Conservation (phyloP, 352 stramenopile species). For the Phytophthora melonis region DNA sequence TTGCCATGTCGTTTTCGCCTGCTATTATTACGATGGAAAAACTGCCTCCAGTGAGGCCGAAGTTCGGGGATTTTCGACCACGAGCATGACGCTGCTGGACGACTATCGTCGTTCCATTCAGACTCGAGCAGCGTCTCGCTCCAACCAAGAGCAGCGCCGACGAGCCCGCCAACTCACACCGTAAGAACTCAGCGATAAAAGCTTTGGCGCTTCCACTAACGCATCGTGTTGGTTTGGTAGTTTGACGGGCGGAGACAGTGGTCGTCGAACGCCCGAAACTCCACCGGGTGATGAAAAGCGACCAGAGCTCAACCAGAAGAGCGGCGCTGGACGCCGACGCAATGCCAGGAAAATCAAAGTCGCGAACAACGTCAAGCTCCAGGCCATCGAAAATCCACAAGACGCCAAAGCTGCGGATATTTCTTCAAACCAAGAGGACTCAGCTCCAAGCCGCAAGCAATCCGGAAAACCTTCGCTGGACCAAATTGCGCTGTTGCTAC, state of each 20-base stretch:
- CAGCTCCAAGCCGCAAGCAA: conserved; percentile 7
- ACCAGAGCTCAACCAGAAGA: conserved; percentile 1
- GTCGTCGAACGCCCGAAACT: conserved; percentile 32
- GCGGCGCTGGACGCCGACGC: conserved; percentile 3
- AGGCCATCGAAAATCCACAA: conserved; percentile 6
- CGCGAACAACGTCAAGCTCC: conserved; percentile 35
- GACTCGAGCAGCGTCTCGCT: conserved; percentile 22
- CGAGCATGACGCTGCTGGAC: conserved; percentile 70
- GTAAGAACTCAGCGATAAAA: conserved; percentile 36
- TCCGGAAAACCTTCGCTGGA: conserved; percentile 39
- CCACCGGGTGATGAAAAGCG: conserved; percentile 1
- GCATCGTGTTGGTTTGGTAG: conserved; percentile 7
- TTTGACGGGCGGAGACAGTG: conserved; percentile 23
- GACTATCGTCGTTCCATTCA: conserved; percentile 68
- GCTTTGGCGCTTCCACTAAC: neutral
- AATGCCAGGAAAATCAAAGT: conserved; percentile 18
- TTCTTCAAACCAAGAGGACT: conserved; percentile 49
- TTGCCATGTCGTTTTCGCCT: neutral
- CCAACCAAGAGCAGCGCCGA: conserved; percentile 31
- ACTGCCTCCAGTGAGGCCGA: neutral
- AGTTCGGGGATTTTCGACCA: neutral
- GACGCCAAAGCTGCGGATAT: neutral
- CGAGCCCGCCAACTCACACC: conserved; percentile 50
- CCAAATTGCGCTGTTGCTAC: conserved; percentile 24
- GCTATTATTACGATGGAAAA: conserved; percentile 33